Evolutionary conservation across 139 green algal genomes (phyloP), one percentile per base, ranked within the genome.

Genomic region (Dunaliella sp.): DNA sequence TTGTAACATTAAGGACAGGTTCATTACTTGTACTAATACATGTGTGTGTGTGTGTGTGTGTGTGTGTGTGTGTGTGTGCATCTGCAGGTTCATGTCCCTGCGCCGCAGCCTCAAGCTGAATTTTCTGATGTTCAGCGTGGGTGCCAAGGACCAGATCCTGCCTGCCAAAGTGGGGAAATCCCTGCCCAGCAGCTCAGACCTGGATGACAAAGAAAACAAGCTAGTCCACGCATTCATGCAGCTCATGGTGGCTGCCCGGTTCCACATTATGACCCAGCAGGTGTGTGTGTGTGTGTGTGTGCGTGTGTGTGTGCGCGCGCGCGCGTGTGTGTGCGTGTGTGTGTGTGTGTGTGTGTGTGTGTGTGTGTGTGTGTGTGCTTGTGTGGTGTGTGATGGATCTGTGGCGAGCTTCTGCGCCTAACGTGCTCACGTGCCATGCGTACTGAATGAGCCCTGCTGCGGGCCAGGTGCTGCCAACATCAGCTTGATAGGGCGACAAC

Each of bases 151-250:
- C 32, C 84, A 92, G 83, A 82, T 85, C 79, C 72, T 90, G 35
- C 58, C 65, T 75, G 38, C 58, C 2, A 82, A 83, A 28, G n/a
- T 86, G 3, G 86, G 86, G 34, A 81, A 48, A 28, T 26, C 57
- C 1, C 77, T 89, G 78, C 86, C 86, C 36, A 38, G 25, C 77
- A 89, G 86, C 38, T 33, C 59, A 0, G 89, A 90, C 36, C 79
- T 96, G 75, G 90, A 95, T 80, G 36, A 83, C 34, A 83, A 84
- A 58, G 93, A 97, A 85, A 37, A 88, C 24, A 82, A 80, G 7
- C 94, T 96, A 34, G 82, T 97, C 57, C 82, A 83, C 1, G 93
- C 95, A 80, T 93, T 96, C 48, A 74, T 93, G 2, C 81, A 89
- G 75, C 90, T 97, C 74, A 90, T 97, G 88, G 36, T 85, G 28